phyloP scores from a whole-genome alignment of 306 rosid genomes.

The Quercus mongolica region DNA sequence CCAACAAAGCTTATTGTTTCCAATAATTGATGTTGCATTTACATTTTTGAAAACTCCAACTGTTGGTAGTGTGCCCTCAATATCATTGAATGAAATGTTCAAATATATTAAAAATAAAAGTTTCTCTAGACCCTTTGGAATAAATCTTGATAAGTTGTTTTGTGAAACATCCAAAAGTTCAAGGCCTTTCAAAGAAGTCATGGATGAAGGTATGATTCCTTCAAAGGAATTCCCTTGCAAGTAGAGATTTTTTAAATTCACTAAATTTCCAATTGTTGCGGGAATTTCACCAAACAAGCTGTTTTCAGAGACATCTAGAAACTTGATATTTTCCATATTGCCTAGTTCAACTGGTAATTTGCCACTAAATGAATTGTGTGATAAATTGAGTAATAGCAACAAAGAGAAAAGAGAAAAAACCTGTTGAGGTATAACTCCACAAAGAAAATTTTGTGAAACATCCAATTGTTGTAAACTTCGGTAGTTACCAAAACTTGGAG shows the following conservation, averaged over 20 bases:
- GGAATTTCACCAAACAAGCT: conserved; percentile 20
- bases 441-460: conserved; percentile 5
- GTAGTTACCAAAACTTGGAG: conserved; percentile 17
- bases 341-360: conserved; percentile 12
- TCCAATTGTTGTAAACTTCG: background rate
- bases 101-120: conserved; percentile 7
- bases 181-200: conserved; percentile 31
- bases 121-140: conserved; percentile 21
- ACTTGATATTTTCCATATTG: background rate
- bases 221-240: conserved; percentile 22
- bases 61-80: conserved; percentile 38
- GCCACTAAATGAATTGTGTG: conserved; percentile 23
- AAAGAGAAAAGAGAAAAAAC: background rate
- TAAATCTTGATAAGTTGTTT: conserved; percentile 27
- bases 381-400: conserved; percentile 14
- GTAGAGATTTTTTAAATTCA: conserved; percentile 20
- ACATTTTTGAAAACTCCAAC: conserved; percentile 30
- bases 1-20: conserved; percentile 16
- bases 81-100: conserved; percentile 21
- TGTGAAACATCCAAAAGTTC: conserved; percentile 22
- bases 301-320: conserved; percentile 26
- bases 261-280: conserved; percentile 11
- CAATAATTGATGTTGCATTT: background rate
- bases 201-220: conserved; percentile 32
- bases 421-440: conserved; percentile 23